Conservation (phyloP, 352 stramenopile genomes). For the Phytophthora sp. region DNA sequence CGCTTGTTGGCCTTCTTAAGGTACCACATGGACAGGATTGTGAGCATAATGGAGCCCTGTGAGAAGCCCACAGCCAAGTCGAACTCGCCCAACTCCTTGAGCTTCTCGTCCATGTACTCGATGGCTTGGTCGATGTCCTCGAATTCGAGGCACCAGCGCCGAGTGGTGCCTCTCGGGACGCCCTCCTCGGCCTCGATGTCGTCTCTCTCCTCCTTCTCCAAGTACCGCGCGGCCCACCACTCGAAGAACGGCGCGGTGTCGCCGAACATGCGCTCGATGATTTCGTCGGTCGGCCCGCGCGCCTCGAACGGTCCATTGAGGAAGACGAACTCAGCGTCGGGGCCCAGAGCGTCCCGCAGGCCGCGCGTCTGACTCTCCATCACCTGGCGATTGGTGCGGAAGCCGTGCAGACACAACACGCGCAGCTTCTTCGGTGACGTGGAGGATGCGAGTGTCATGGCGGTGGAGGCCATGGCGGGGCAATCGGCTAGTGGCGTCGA, state of each 20-base stretch:
- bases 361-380: slow-evolving; percentile 74
- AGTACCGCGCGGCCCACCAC: slow-evolving; percentile 59
- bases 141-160: slow-evolving; percentile 40
- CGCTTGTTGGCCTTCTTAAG: slow-evolving; percentile 41
- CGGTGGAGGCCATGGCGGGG: neutral
- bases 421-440: slow-evolving; percentile 45
- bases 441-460: too few species aligned
- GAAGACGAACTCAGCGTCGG: slow-evolving; percentile 71
- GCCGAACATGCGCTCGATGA: slow-evolving; percentile 60
- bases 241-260: slow-evolving; percentile 77
- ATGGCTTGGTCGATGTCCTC: slow-evolving; percentile 47
- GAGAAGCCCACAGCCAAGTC: slow-evolving; percentile 84
- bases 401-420: slow-evolving; percentile 77
- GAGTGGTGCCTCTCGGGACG: slow-evolving; percentile 22
- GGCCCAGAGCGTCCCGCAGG: slow-evolving; percentile 61
- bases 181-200: slow-evolving; percentile 39
- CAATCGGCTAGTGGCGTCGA: slow-evolving; percentile 5
- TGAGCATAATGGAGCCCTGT: slow-evolving; percentile 74
- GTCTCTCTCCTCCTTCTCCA: slow-evolving; percentile 51
- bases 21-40: slow-evolving; percentile 66
- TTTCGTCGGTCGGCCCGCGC: slow-evolving; percentile 58
- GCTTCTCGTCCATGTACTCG: slow-evolving; percentile 63
- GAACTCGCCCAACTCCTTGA: slow-evolving; percentile 66
- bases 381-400: slow-evolving; percentile 73
- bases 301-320: slow-evolving; percentile 66